These are phyloP conservation scores for Syncephalis fuscata DNA, from an alignment of 371 early-diverging fungal species.

Conservation along the genomic window DNA sequence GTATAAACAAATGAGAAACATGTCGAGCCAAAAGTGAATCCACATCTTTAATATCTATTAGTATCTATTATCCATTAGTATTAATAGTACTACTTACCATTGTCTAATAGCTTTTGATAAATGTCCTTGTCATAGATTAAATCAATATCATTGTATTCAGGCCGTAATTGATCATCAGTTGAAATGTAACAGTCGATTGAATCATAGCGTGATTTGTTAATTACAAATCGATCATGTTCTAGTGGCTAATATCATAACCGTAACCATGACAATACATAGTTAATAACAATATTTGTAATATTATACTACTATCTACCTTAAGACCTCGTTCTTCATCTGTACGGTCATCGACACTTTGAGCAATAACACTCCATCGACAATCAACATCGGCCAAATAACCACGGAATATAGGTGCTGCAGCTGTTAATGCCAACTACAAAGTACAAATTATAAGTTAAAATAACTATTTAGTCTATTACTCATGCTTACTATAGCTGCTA, in stretches of 20 bases:
- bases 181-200: constrained; percentile 91
- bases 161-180: constrained; percentile 47
- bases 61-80: neutral
- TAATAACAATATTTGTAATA: neutral
- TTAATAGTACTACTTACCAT: constrained; percentile 15
- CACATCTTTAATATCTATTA: constrained; percentile 23
- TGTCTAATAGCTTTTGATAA: constrained; percentile 43
- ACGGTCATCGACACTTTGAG: constrained; percentile 90
- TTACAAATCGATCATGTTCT: constrained; percentile 45
- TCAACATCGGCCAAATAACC: constrained; percentile 95
- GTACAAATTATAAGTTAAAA: constrained; percentile 1
- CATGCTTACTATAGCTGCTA: neutral
- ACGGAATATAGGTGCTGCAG: constrained; percentile 87
- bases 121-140: constrained; percentile 71
- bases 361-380: constrained; percentile 96
- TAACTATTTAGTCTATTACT: neutral
- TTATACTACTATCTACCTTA: constrained; percentile 40
- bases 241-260: constrained; percentile 31
- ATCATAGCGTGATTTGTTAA: constrained; percentile 94
- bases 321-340: constrained; percentile 85
- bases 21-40: constrained; percentile 89
- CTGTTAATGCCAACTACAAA: constrained; percentile 69
- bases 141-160: constrained; percentile 91
- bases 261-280: neutral
- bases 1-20: constrained; percentile 92